phyloP scores from a whole-genome alignment of 257 asterid genomes.

The Solanum rostratum region DNA sequence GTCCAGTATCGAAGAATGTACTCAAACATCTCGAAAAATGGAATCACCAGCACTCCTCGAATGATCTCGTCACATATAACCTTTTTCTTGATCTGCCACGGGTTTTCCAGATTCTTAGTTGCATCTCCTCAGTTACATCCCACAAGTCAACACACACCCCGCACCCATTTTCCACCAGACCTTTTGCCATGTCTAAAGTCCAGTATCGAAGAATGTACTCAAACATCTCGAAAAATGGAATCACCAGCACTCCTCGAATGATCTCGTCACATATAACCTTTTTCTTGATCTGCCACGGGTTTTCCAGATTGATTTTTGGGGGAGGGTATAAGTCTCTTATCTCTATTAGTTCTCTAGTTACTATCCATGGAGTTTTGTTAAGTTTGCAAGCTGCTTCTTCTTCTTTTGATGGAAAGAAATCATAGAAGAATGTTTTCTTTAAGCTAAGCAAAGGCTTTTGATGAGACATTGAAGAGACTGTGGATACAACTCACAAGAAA shows the following conservation, averaged over 20 bases:
- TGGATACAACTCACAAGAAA: too few species aligned
- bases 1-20: too few species aligned
- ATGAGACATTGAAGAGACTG: background rate
- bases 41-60: background rate
- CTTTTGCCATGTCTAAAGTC: slow-evolving; percentile 18
- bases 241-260: background rate
- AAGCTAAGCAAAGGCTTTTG: background rate
- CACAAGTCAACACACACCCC: slow-evolving; percentile 24
- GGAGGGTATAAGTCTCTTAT: background rate
- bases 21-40: too few species aligned
- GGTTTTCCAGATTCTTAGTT: too few species aligned
- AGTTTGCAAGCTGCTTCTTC: background rate
- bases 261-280: background rate
- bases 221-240: slow-evolving; percentile 7
- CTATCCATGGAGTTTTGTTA: background rate
- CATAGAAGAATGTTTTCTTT: slow-evolving; percentile 29
- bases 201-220: slow-evolving; percentile 10
- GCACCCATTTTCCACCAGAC: slow-evolving; percentile 10
- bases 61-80: too few species aligned
- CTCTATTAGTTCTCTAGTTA: background rate
- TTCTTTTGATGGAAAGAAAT: slow-evolving; percentile 19
- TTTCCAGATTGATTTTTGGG: slow-evolving; percentile 2
- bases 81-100: too few species aligned
- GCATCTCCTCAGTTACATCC: slow-evolving; percentile 28
- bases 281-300: slow-evolving; percentile 49